Conservation (phyloP, 305 asterid genomes). For the Stenogyne calaminthoides region DNA sequence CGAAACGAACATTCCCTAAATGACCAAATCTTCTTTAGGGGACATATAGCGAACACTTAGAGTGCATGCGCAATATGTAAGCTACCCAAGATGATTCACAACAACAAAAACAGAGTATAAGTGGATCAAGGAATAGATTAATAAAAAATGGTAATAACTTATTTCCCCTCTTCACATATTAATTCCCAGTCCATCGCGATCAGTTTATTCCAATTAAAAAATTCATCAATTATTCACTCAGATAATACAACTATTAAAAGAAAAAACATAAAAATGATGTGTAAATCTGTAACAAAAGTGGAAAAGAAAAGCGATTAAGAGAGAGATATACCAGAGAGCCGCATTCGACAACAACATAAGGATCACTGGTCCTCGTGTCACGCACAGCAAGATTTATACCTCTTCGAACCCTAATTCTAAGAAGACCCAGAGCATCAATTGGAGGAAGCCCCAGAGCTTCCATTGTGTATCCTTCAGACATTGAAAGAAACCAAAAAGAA, state of each 20-base stretch:
- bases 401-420: too few species aligned
- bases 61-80: background rate
- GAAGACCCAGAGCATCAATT: slow-evolving; percentile 49
- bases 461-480: background rate
- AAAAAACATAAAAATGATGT: background rate
- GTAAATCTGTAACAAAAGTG: background rate
- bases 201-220: background rate
- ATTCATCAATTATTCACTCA: background rate
- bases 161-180: too few species aligned
- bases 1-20: too few species aligned
- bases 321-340: slow-evolving; percentile 46
- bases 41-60: background rate
- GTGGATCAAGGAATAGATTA: background rate
- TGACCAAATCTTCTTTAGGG: background rate
- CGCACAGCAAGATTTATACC: too few species aligned
- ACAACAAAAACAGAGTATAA: background rate
- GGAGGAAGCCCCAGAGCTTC: background rate
- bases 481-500: too few species aligned
- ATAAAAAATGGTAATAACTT: background rate
- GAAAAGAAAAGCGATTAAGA: background rate
- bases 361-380: slow-evolving; percentile 62
- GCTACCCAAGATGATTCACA: background rate
- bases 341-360: slow-evolving; percentile 51
- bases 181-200: background rate
- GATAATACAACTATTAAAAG: background rate